Conservation (phyloP, 257 asterid species). For the Verbena officinalis region DNA sequence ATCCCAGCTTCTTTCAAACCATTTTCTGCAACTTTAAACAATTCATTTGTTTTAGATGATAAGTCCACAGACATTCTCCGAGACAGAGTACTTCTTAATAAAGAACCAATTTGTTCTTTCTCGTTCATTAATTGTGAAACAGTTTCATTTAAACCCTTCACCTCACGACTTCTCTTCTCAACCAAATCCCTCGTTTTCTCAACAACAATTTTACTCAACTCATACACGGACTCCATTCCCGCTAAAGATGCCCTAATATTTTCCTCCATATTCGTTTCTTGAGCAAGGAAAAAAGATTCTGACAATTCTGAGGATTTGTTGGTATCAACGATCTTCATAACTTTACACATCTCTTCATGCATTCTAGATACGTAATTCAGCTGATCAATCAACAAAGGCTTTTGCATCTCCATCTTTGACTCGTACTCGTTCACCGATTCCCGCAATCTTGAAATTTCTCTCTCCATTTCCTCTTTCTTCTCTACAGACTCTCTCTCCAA, state of each 20-base stretch:
- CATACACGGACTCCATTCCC: constrained; percentile 89
- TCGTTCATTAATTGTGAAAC: constrained; percentile 74
- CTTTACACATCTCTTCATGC: constrained; percentile 69
- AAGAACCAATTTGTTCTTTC: constrained; percentile 90
- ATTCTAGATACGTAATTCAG: constrained; percentile 64
- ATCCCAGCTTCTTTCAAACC: constrained; percentile 90
- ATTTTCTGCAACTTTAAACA: constrained; percentile 91
- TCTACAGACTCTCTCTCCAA: constrained; percentile 56
- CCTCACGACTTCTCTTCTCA: constrained; percentile 69
- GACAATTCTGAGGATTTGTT: constrained; percentile 71
- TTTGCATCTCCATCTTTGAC: constrained; percentile 57
- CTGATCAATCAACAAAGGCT: constrained; percentile 74
- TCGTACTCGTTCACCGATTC: constrained; percentile 57
- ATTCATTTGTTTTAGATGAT: constrained; percentile 76
- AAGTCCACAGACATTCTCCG: constrained; percentile 75
- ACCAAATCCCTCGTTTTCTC: constrained; percentile 69
- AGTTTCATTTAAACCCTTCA: constrained; percentile 63
- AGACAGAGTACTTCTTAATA: constrained; percentile 83
- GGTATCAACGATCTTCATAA: constrained; percentile 78
- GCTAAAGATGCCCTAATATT: constrained; percentile 82
- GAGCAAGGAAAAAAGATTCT: constrained; percentile 85
- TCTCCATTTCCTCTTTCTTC: constrained; percentile 54
- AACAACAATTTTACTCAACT: constrained; percentile 65
- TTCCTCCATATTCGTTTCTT: constrained; percentile 88
- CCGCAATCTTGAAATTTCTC: constrained; percentile 58